Percentiles rank a stretch among this genome's conserved stretches.
These are phyloP conservation scores for Carallia brachiata DNA, from an alignment of 345 rosid species.

Conservation along the genomic window DNA sequence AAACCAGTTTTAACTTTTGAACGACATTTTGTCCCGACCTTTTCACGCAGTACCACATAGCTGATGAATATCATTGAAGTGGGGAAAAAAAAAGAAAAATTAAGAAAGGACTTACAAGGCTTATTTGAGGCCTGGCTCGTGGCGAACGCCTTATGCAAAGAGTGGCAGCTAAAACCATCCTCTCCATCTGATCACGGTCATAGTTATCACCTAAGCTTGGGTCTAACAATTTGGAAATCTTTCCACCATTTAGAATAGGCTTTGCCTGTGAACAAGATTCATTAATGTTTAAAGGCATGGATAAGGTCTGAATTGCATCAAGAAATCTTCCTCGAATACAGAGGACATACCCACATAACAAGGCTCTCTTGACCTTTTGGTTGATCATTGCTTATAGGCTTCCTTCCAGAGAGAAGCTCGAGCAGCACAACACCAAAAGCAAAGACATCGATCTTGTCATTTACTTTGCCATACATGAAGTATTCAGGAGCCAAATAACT, in stretches of 20 bases:
- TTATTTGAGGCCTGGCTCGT: slow-evolving; percentile 30
- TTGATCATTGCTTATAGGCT: slow-evolving; percentile 31
- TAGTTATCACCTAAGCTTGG: slow-evolving; percentile 24
- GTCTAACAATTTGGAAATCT: slow-evolving; percentile 27
- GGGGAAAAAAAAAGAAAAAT: neutral
- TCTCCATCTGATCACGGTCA: slow-evolving; percentile 28
- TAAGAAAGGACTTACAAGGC: slow-evolving; percentile 21
- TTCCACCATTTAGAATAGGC: slow-evolving; percentile 25
- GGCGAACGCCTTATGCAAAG: slow-evolving; percentile 26
- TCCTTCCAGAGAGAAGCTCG: slow-evolving; percentile 26
- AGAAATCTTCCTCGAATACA: neutral
- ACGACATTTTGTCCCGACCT: neutral
- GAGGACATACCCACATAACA: slow-evolving; percentile 31
- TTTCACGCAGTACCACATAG: neutral
- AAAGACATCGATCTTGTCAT: slow-evolving; percentile 88
- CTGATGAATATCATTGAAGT: neutral
- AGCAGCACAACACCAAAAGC: slow-evolving; percentile 58
- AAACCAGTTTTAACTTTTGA: neutral
- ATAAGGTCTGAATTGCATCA: no score
- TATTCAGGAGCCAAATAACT: slow-evolving; percentile 99
- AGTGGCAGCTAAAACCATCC: slow-evolving; percentile 36
- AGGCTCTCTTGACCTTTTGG: slow-evolving; percentile 38
- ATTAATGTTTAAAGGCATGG: slow-evolving; percentile 7
- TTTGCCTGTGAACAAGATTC: slow-evolving; percentile 26
- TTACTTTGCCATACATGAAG: slow-evolving; percentile 92